phyloP scores from a whole-genome alignment of 2,329 filamentous ascomycete genomes.

The Teratosphaeria viscida region DNA sequence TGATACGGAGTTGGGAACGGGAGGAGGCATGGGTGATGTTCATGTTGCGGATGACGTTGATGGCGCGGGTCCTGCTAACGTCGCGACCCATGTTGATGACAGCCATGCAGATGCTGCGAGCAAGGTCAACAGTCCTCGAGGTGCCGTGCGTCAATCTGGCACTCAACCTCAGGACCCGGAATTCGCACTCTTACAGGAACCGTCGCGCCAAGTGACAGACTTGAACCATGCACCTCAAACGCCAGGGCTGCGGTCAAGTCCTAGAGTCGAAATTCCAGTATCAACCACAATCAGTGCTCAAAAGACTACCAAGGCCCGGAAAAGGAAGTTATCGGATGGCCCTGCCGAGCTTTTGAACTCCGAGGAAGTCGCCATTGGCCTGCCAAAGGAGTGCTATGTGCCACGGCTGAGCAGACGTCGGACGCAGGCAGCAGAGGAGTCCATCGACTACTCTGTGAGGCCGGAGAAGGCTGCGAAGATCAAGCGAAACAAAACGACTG shows the following conservation, averaged over 20 bases:
- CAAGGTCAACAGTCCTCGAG: background rate
- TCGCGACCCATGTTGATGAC: background rate
- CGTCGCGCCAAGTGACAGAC: background rate
- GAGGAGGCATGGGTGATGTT: background rate
- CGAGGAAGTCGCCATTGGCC: slow-evolving; percentile 23
- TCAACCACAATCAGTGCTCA: slow-evolving; percentile 10
- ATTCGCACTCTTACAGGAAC: background rate
- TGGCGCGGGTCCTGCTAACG: too few relatives aligned
- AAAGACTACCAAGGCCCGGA: slow-evolving; percentile 9
- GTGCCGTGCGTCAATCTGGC: background rate
- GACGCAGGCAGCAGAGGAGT: slow-evolving; percentile 15
- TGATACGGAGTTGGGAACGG: background rate
- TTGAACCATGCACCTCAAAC: slow-evolving; percentile 1
- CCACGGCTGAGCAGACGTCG: slow-evolving; percentile 28
- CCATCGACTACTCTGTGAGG: slow-evolving; percentile 23
- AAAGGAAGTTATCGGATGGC: slow-evolving; percentile 11
- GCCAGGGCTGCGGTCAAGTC: slow-evolving; percentile 10
- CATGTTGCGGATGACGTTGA: background rate
- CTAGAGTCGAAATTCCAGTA: slow-evolving; percentile 15
- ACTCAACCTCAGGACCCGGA: background rate
- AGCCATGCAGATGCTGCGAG: background rate
- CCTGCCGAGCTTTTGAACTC: slow-evolving; percentile 17
- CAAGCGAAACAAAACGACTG: slow-evolving; percentile 30
- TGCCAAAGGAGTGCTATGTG: slow-evolving; percentile 30
- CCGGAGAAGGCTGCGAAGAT: slow-evolving; percentile 31